phyloP scores from a whole-genome alignment of 257 asterid genomes.

The Nicotiana knightiana region DNA sequence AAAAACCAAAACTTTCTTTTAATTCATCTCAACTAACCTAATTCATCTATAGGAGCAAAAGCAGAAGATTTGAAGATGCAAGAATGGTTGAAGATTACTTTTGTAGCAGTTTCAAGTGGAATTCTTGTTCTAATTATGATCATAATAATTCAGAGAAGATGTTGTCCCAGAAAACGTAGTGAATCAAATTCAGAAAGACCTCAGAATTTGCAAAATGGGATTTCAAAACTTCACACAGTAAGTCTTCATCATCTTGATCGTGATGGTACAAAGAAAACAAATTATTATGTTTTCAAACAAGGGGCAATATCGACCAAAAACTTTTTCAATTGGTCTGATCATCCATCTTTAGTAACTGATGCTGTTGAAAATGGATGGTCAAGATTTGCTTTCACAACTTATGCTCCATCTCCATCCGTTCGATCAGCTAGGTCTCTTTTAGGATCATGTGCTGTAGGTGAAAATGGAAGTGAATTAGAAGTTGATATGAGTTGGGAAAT shows the following conservation, averaged over 20 bases:
- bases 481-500: slow-evolving; percentile 77
- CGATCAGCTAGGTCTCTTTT: slow-evolving; percentile 43
- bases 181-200: not conserved
- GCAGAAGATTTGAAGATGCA: slow-evolving; percentile 27
- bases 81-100: slow-evolving; percentile 27
- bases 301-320: slow-evolving; percentile 26
- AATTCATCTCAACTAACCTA: not conserved
- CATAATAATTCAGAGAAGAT: slow-evolving; percentile 23
- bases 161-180: not conserved
- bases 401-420: slow-evolving; percentile 36
- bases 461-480: slow-evolving; percentile 20
- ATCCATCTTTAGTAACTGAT: slow-evolving; percentile 70
- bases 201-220: slow-evolving; percentile 38
- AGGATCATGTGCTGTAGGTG: slow-evolving; percentile 36
- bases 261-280: slow-evolving; percentile 28
- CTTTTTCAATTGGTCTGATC: slow-evolving; percentile 69
- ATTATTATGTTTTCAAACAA: slow-evolving; percentile 36
- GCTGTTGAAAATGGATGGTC: slow-evolving; percentile 98
- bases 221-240: slow-evolving; percentile 57
- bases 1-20: not conserved
- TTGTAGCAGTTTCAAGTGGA: slow-evolving; percentile 27
- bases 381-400: slow-evolving; percentile 55
- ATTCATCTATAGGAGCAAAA: not conserved
- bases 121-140: slow-evolving; percentile 17
- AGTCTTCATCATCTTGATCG: slow-evolving; percentile 46